A percentile compares a stretch with the other conserved stretches of the same genome.
Conservation (phyloP, 108 stramenopile genomes). For the Cyclotella distinguenda region DNA sequence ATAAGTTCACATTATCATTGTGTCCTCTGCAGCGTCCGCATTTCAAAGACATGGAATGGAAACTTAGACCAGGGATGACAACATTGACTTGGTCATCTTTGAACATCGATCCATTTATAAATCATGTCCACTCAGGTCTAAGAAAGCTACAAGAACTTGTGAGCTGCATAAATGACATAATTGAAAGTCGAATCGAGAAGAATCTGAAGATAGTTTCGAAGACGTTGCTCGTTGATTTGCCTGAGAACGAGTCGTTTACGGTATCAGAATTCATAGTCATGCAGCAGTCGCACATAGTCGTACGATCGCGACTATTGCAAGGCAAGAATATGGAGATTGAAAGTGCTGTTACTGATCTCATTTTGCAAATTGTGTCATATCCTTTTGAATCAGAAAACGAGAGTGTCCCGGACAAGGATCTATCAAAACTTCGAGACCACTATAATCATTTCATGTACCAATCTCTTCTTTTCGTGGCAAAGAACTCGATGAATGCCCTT, state of each 20-base stretch:
- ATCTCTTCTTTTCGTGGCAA: constrained; percentile 83
- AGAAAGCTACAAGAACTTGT: constrained; percentile 85
- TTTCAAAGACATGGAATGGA: constrained; percentile 92
- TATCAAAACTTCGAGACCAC: constrained; percentile 78
- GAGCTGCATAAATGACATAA: constrained; percentile 85
- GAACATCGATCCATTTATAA: constrained; percentile 91
- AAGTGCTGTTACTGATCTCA: constrained; percentile 83
- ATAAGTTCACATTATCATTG: neutral
- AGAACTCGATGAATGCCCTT: constrained; percentile 87
- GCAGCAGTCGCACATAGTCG: constrained; percentile 76
- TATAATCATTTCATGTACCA: constrained; percentile 94
- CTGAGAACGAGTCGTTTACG: constrained; percentile 80
- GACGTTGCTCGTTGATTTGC: constrained; percentile 85
- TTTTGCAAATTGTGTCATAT: constrained; percentile 71
- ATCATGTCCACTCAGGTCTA: constrained; percentile 72
- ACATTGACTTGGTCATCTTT: constrained; percentile 93
- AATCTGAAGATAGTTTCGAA: constrained; percentile 85
- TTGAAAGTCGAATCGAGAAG: constrained; percentile 92
- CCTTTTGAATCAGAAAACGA: constrained; percentile 70
- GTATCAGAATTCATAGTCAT: constrained; percentile 88
- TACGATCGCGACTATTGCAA: constrained; percentile 70
- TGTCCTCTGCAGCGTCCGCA: constrained; percentile 54
- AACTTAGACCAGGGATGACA: constrained; percentile 91
- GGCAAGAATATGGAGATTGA: constrained; percentile 90
- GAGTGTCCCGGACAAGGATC: constrained; percentile 60